These are phyloP conservation scores for Brasenia schreberi DNA, from an alignment of 164 flowering plant genomes.

Conservation along the genomic window DNA sequence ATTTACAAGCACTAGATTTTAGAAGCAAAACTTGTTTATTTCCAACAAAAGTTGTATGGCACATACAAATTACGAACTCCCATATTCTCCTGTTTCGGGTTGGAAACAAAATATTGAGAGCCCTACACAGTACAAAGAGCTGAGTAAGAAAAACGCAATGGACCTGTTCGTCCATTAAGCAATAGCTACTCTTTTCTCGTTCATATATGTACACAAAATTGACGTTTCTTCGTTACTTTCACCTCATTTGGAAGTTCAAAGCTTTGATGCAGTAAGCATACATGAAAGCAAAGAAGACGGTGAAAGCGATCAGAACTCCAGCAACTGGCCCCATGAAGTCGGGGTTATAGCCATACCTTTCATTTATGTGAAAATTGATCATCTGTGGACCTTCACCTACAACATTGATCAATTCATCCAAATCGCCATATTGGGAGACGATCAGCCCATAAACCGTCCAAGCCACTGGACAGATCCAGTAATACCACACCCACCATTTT, in stretches of 20 bases:
- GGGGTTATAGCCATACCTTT: conserved; percentile 44
- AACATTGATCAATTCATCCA: conserved; percentile 20
- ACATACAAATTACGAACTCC: too few species aligned
- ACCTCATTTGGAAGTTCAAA: conserved; percentile 77
- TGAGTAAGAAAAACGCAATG: too few species aligned
- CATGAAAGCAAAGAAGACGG: conserved; percentile 63
- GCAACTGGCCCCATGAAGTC: conserved; percentile 75
- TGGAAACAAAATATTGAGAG: too few species aligned
- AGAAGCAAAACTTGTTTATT: too few species aligned
- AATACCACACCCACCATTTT: conserved; percentile 97
- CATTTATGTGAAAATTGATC: conserved; percentile 27
- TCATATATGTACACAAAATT: too few species aligned
- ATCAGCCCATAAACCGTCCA: conserved; percentile 87
- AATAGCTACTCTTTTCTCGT: too few species aligned
- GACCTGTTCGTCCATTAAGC: too few species aligned
- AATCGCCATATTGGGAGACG: conserved; percentile 65
- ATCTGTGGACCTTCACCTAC: conserved; percentile 21
- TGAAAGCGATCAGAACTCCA: conserved; percentile 56
- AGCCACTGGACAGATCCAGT: conserved; percentile 83
- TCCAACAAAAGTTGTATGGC: too few species aligned
- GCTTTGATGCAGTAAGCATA: conserved; percentile 54
- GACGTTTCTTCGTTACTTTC: background rate
- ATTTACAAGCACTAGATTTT: too few species aligned
- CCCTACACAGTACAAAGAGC: too few species aligned
- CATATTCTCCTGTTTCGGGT: too few species aligned